These are phyloP conservation scores for Phanerodontia chrysosporium DNA, from an alignment of 768 basidiomycete genomes.

Conservation along the genomic window DNA sequence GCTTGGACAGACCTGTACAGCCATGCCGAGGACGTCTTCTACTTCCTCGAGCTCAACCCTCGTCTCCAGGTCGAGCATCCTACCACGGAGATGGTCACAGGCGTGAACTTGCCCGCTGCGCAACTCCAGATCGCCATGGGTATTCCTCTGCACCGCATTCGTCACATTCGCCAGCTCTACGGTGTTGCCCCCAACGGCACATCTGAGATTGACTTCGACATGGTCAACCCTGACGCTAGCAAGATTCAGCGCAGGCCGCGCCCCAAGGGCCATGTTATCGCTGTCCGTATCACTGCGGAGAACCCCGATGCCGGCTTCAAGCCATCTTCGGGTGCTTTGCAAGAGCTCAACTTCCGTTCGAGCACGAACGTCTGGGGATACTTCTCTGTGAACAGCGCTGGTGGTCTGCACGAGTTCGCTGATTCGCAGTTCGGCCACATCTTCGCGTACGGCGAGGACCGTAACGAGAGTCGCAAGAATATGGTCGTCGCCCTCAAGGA, in stretches of 20 bases:
- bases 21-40: conserved; percentile 89
- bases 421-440: conserved; percentile 99
- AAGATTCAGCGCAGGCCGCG: conserved; percentile 90
- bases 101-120: conserved; percentile 95
- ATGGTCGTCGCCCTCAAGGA: conserved; percentile 99
- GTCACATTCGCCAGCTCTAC: conserved; percentile 93
- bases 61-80: conserved; percentile 99
- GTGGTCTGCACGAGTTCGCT: conserved; percentile 97
- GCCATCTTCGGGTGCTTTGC: conserved; percentile 93
- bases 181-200: conserved; percentile 87
- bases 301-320: conserved; percentile 99
- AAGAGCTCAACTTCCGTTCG: conserved; percentile 99
- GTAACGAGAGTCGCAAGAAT: conserved; percentile 92
- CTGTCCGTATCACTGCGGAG: conserved; percentile 98
- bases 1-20: conserved; percentile 97
- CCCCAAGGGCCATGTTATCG: conserved; percentile 98
- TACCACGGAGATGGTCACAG: conserved; percentile 99
- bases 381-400: conserved; percentile 93
- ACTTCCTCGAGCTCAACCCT: conserved; percentile 97
- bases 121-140: conserved; percentile 99
- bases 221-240: conserved; percentile 82
- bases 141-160: conserved; percentile 90
- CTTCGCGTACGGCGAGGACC: conserved; percentile 97
- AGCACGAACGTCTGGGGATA: conserved; percentile 99
- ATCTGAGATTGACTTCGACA: conserved; percentile 96